Conservation (phyloP, 2,329 filamentous ascomycete species). For the Sordariomycetes sp. region DNA sequence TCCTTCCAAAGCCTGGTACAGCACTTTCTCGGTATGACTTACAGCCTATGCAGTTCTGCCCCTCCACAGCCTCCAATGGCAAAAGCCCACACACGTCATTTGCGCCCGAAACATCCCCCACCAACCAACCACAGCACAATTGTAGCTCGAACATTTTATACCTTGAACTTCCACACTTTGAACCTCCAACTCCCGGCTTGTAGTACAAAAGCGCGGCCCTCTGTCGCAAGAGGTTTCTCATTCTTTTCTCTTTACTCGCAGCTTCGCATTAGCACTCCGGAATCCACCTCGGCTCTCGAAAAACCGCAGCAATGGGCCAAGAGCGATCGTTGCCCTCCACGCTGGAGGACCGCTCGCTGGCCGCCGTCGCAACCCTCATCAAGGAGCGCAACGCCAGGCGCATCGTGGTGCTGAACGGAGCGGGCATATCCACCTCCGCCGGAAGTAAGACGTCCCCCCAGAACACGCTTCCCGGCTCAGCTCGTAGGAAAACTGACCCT, state of each 20-base stretch:
- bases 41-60: no score
- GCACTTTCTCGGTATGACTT: no score
- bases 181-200: no score
- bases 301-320: slow-evolving; percentile 57
- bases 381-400: slow-evolving; percentile 53
- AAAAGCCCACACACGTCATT: no score
- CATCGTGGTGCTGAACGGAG: slow-evolving; percentile 84
- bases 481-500: background rate
- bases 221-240: no score
- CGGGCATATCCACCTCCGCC: slow-evolving; percentile 71
- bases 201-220: no score
- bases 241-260: background rate
- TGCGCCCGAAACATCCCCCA: no score
- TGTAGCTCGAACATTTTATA: no score
- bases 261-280: background rate
- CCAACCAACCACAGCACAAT: no score
- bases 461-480: background rate
- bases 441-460: slow-evolving; percentile 36
- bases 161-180: no score
- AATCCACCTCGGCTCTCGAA: background rate
- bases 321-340: slow-evolving; percentile 56
- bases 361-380: slow-evolving; percentile 73
- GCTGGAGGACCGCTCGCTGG: slow-evolving; percentile 57
- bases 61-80: no score
- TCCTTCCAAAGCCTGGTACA: no score